phyloP scores from a whole-genome alignment of 202 grass and related monocot genomes.

The Saccharum hybrid region DNA sequence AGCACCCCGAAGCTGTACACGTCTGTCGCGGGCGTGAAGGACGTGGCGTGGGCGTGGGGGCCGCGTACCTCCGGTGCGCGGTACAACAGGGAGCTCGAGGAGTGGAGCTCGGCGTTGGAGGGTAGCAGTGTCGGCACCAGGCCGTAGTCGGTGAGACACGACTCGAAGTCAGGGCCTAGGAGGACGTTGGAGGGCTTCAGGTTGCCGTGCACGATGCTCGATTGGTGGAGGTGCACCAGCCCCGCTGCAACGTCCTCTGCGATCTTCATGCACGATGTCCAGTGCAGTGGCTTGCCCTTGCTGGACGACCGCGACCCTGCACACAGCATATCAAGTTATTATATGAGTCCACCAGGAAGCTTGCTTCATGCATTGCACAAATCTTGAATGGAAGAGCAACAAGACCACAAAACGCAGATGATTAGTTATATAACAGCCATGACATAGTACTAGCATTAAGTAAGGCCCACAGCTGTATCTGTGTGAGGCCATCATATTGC shows the following conservation, averaged over 20 bases:
- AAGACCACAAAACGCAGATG: not conserved
- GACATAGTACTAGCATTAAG: not conserved
- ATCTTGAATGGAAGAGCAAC: not conserved
- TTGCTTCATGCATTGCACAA: not conserved
- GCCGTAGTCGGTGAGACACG: constrained; percentile 87
- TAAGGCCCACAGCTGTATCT: not conserved
- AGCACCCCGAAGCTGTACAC: constrained; percentile 67
- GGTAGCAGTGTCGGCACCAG: constrained; percentile 69
- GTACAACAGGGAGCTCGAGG: constrained; percentile 56
- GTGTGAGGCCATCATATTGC: not conserved
- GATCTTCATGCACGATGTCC: constrained; percentile 98
- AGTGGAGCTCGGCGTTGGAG: constrained; percentile 29
- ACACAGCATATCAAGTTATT: not conserved
- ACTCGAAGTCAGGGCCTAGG: constrained; percentile 91
- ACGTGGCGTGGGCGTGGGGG: not conserved
- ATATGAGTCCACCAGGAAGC: not conserved
- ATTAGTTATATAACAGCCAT: not conserved
- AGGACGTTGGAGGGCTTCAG: constrained; percentile 96
- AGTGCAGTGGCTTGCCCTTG: constrained; percentile 91
- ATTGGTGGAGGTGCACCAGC: constrained; percentile 76
- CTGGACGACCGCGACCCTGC: constrained; percentile 70
- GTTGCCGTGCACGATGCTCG: constrained; percentile 69
- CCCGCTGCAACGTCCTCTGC: constrained; percentile 82
- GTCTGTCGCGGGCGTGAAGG: constrained; percentile 29
- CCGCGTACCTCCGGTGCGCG: constrained; percentile 61